Evolutionary conservation across 2,329 filamentous ascomycete species (phyloP).

Genomic region (Aspergillus amoenus): DNA sequence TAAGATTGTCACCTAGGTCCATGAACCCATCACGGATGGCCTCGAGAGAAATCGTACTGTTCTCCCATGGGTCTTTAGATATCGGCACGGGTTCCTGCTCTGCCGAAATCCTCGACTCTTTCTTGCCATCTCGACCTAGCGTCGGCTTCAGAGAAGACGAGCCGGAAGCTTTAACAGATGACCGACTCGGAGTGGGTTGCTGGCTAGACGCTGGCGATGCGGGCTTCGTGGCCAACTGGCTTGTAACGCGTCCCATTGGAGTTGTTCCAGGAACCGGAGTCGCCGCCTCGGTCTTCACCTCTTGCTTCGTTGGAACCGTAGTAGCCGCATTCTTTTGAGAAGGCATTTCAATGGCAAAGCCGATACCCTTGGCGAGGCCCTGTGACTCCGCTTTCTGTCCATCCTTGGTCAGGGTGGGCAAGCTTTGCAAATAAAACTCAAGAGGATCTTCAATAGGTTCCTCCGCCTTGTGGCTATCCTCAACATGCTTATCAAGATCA

Average conservation of each 20-base stretch:
- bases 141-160: constrained; percentile 24
- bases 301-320: constrained; percentile 28
- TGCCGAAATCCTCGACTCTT: constrained; percentile 23
- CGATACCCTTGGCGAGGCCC: constrained; percentile 17
- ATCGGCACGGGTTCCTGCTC: constrained; percentile 15
- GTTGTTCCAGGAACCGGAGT: constrained; percentile 32
- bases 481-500: constrained; percentile 56
- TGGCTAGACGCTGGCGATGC: constrained; percentile 35
- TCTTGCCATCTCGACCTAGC: constrained; percentile 27
- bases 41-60: constrained; percentile 38
- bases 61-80: constrained; percentile 37
- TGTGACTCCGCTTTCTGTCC: constrained; percentile 32
- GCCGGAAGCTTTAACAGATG: constrained; percentile 23
- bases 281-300: constrained; percentile 24
- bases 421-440: constrained; percentile 55
- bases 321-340: constrained; percentile 21
- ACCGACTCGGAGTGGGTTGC: constrained; percentile 31
- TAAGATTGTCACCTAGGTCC: constrained; percentile 29
- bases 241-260: constrained; percentile 34
- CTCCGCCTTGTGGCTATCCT: constrained; percentile 53
- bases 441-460: constrained; percentile 54
- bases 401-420: constrained; percentile 53
- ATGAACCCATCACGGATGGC: constrained; percentile 40
- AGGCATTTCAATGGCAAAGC: constrained; percentile 13
- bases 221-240: constrained; percentile 34